Evolutionary conservation across 2,329 filamentous ascomycete species (phyloP).

Genomic region (Aspergillus pseudonomiae): DNA sequence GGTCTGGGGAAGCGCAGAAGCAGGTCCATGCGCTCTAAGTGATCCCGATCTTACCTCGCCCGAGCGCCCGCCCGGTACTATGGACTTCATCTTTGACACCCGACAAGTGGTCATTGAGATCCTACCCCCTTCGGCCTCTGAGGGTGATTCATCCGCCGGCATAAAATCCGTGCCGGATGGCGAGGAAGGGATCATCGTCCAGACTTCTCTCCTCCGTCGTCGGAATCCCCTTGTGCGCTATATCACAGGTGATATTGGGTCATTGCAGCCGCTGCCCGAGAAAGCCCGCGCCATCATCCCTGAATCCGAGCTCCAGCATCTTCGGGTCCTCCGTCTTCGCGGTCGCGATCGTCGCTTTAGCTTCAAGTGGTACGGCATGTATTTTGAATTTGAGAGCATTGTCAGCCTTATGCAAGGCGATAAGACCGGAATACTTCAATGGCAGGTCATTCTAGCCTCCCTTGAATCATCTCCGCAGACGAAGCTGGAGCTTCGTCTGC

Average conservation of each 20-base stretch:
- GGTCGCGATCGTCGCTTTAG: conserved; percentile 50
- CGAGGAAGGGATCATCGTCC: conserved; percentile 43
- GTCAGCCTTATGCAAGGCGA: conserved; percentile 25
- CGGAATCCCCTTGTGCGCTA: conserved; percentile 52
- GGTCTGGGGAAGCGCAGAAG: conserved; percentile 48
- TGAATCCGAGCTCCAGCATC: conserved; percentile 23
- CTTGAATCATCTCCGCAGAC: conserved; percentile 12
- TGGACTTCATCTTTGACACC: conserved; percentile 46
- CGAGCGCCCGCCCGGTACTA: conserved; percentile 14
- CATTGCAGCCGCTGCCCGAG: conserved; percentile 40
- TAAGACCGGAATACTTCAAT: conserved; percentile 41
- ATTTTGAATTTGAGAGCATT: conserved; percentile 43
- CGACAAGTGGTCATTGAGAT: conserved; percentile 44
- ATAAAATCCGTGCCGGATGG: conserved; percentile 30
- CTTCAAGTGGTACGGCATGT: conserved; percentile 46
- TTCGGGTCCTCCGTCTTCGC: conserved; percentile 42
- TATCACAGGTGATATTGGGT: conserved; percentile 48
- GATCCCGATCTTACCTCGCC: conserved; percentile 33
- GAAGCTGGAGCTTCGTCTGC: conserved; percentile 22
- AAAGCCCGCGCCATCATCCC: conserved; percentile 19
- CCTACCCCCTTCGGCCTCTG: conserved; percentile 25
- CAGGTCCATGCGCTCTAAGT: conserved; percentile 44
- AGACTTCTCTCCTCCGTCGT: conserved; percentile 47
- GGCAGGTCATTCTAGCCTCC: conserved; percentile 44
- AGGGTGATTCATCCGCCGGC: conserved; percentile 1